A percentile compares a stretch with the other conserved stretches of the same genome.
These are phyloP conservation scores for Mycena epipterygia DNA, from an alignment of 768 basidiomycete genomes.

Conservation along the genomic window DNA sequence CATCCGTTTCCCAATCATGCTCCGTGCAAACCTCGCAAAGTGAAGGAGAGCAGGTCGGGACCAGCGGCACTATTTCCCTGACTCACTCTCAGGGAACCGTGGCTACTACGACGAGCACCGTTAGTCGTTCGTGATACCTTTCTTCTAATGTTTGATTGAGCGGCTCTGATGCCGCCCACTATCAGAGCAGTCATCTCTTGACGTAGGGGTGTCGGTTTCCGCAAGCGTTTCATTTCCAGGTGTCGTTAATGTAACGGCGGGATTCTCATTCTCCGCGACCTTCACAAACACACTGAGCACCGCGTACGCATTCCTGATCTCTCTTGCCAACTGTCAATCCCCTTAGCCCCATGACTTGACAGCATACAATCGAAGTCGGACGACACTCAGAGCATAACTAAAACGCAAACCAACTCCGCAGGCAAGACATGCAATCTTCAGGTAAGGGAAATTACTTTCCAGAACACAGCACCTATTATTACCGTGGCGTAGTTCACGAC, in stretches of 20 bases:
- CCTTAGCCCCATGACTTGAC: too few species aligned
- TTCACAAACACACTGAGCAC: background rate
- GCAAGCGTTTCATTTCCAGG: background rate
- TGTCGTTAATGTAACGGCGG: background rate
- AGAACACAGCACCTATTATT: too few species aligned
- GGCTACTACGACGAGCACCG: background rate
- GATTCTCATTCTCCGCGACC: background rate
- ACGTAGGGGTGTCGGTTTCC: background rate
- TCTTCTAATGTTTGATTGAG: background rate
- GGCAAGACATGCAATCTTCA: slow-evolving; percentile 5
- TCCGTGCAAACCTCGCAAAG: background rate
- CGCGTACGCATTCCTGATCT: background rate
- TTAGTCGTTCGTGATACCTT: background rate
- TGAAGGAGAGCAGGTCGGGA: background rate
- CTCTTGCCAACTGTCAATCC: too few species aligned
- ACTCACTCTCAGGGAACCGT: background rate
- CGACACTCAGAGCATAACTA: background rate
- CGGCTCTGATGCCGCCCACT: background rate
- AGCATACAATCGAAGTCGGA: background rate
- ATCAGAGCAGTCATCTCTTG: background rate
- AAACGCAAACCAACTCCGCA: background rate
- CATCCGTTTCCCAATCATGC: background rate
- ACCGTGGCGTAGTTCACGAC: slow-evolving; percentile 22
- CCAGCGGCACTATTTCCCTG: background rate
- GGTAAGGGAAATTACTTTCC: background rate